Evolutionary conservation across 2,329 filamentous ascomycete genomes (phyloP).

Genomic region (Alternaria infectoria): DNA sequence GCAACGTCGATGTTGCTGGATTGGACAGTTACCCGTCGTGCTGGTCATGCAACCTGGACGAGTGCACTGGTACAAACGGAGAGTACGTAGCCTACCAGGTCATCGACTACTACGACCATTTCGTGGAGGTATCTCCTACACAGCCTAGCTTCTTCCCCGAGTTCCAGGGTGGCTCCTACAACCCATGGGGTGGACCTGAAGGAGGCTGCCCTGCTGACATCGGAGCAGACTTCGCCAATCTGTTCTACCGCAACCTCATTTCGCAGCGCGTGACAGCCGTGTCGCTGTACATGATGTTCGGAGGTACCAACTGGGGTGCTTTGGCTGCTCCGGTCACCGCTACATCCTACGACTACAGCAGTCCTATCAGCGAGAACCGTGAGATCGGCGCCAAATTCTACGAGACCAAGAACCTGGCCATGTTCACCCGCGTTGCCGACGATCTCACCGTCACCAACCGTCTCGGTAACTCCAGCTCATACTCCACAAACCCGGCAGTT

Average conservation of each 20-base stretch:
- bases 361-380: conserved; percentile 66
- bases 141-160: conserved; percentile 65
- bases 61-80: conserved; percentile 67
- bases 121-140: conserved; percentile 49
- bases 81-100: conserved; percentile 63
- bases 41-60: conserved; percentile 68
- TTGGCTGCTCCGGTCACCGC: conserved; percentile 64
- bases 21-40: conserved; percentile 62
- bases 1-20: conserved; percentile 62
- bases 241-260: conserved; percentile 69
- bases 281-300: conserved; percentile 69
- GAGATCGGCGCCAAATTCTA: conserved; percentile 65
- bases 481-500: conserved; percentile 60
- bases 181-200: conserved; percentile 67
- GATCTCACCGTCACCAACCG: conserved; percentile 64
- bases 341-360: conserved; percentile 69
- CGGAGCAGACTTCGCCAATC: conserved; percentile 65
- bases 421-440: conserved; percentile 65
- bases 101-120: conserved; percentile 57
- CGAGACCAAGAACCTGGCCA: conserved; percentile 66
- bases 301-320: conserved; percentile 69
- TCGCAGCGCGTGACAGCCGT: conserved; percentile 65
- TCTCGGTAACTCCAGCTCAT: conserved; percentile 55
- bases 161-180: conserved; percentile 66
- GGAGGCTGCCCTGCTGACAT: conserved; percentile 62